phyloP scores from a whole-genome alignment of 371 early-diverging fungal species.

The Actinomortierella wolfii region DNA sequence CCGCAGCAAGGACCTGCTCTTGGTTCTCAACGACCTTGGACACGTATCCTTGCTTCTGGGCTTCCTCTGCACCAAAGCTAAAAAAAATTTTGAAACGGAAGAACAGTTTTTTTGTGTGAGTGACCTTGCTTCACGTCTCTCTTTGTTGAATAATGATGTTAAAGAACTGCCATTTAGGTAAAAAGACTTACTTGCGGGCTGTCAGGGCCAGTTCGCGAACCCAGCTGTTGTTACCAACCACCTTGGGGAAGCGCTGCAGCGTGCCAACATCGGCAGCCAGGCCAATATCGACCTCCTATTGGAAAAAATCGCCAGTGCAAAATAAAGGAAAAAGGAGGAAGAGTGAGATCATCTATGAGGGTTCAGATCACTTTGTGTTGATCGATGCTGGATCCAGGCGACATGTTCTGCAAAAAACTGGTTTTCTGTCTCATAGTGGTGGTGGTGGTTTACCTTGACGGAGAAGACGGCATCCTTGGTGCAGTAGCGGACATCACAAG shows the following conservation, averaged over 20 bases:
- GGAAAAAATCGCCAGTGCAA: too few species aligned
- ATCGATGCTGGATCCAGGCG: background rate
- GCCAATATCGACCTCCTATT: constrained; percentile 87
- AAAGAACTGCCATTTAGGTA: background rate
- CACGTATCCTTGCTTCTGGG: constrained; percentile 80
- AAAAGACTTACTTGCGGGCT: constrained; percentile 64
- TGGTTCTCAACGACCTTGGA: constrained; percentile 65
- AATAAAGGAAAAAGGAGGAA: background rate
- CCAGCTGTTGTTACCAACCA: constrained; percentile 90
- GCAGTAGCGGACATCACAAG: constrained; percentile 92
- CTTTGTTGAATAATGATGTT: background rate
- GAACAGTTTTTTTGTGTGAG: too few species aligned
- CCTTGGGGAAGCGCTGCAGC: constrained; percentile 92
- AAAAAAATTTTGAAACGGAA: background rate
- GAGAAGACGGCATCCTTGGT: constrained; percentile 80
- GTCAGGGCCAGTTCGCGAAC: constrained; percentile 90
- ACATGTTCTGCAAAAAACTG: background rate
- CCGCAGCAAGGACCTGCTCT: constrained; percentile 63
- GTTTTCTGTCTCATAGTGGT: background rate
- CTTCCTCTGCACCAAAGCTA: constrained; percentile 78
- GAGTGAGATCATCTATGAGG: background rate
- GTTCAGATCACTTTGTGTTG: constrained; percentile 7
- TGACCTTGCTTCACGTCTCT: constrained; percentile 1
- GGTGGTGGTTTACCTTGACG: constrained; percentile 75
- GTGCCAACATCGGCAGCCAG: constrained; percentile 89